Evolutionary conservation across 495 filamentous ascomycete genomes (phyloP).

Genomic region (Apiosordaria backusii): DNA sequence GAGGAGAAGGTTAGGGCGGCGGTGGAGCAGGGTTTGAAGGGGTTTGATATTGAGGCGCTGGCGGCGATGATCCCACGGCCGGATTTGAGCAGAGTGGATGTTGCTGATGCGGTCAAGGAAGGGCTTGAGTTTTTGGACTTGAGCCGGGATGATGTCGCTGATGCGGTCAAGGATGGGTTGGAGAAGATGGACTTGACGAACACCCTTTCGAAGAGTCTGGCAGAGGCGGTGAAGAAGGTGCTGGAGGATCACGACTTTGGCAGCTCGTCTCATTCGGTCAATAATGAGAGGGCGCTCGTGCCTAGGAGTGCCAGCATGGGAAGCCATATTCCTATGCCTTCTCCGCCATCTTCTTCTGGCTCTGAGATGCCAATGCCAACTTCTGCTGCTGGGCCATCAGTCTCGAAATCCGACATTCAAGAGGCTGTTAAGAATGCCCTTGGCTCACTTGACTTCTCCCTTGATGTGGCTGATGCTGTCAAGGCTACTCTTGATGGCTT

Average conservation of each 20-base stretch:
- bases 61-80: conserved; percentile 25
- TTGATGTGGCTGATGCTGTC: conserved; percentile 18
- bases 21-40: conserved; percentile 20
- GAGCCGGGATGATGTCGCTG: conserved; percentile 25
- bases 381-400: neutral
- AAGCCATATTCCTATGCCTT: neutral
- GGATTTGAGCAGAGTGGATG: conserved; percentile 27
- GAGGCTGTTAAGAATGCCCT: conserved; percentile 1
- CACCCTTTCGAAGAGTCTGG: conserved; percentile 8
- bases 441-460: conserved; percentile 8
- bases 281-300: conserved; percentile 12
- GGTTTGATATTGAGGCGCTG: conserved; percentile 26
- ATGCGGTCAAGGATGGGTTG: conserved; percentile 30
- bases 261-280: neutral
- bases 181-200: conserved; percentile 24
- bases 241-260: conserved; percentile 26
- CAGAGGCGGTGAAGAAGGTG: conserved; percentile 20
- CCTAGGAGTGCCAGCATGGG: conserved; percentile 8
- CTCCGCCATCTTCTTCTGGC: neutral
- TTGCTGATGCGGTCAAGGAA: conserved; percentile 31
- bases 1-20: conserved; percentile 16
- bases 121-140: conserved; percentile 28
- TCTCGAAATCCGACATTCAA: conserved; percentile 9
- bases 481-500: conserved; percentile 14
- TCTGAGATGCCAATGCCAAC: neutral